These are phyloP conservation scores for Opeltia flavorubescens DNA, from an alignment of 495 filamentous ascomycete genomes.

Conservation along the genomic window DNA sequence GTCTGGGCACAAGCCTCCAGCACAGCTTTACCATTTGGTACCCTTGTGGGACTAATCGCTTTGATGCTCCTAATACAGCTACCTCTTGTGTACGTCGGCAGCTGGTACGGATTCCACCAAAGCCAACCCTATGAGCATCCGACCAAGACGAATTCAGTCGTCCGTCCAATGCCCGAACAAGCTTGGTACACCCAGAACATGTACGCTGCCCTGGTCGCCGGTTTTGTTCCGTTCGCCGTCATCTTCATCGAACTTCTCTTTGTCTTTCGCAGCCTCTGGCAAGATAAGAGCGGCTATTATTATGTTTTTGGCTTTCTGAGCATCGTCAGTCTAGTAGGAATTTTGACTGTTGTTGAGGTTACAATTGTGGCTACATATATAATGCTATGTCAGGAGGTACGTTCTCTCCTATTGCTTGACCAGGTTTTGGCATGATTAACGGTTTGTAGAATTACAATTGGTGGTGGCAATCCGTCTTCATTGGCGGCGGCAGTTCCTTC, in stretches of 20 bases:
- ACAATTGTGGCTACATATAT: slow-evolving; percentile 82
- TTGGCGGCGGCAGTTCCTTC: slow-evolving; percentile 62
- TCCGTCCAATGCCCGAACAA: slow-evolving; percentile 65
- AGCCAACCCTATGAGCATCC: slow-evolving; percentile 70
- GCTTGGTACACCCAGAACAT: slow-evolving; percentile 62
- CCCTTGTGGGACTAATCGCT: slow-evolving; percentile 58
- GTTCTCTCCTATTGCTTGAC: slow-evolving; percentile 3
- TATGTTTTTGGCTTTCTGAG: slow-evolving; percentile 88
- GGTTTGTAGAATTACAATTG: slow-evolving; percentile 66
- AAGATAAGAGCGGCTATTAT: slow-evolving; percentile 88
- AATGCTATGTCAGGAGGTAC: slow-evolving; percentile 64
- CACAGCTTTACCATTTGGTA: slow-evolving; percentile 81
- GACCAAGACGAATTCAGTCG: slow-evolving; percentile 60
- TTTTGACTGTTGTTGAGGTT: slow-evolving; percentile 75
- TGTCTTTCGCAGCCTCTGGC: slow-evolving; percentile 83
- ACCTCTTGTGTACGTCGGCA: slow-evolving; percentile 75
- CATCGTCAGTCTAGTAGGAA: slow-evolving; percentile 57
- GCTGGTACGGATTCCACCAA: slow-evolving; percentile 62
- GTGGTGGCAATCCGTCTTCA: slow-evolving; percentile 89
- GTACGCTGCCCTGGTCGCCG: slow-evolving; percentile 55
- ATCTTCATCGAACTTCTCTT: slow-evolving; percentile 91
- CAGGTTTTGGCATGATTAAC: slow-evolving; percentile 11
- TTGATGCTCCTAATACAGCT: slow-evolving; percentile 87
- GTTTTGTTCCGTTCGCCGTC: slow-evolving; percentile 79
- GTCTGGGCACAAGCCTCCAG: slow-evolving; percentile 89